Percentiles rank a stretch among this genome's conserved stretches.
Evolutionary conservation across 2,329 filamentous ascomycete genomes (phyloP).

Genomic region (Aspergillus caelatus): DNA sequence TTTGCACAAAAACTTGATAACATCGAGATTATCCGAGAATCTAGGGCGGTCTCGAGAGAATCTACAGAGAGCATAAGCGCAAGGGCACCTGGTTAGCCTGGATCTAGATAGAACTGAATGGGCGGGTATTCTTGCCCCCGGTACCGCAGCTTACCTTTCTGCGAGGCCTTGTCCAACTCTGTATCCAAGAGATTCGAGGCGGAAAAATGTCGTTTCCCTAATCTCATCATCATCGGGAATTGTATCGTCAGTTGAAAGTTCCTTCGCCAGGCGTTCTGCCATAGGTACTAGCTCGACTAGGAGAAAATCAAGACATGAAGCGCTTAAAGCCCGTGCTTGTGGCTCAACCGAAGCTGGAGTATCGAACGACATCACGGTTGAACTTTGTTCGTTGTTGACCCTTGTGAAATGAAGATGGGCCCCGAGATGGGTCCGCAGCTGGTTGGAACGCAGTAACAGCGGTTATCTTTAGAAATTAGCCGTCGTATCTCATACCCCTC

Average conservation of each 20-base stretch:
- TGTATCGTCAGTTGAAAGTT: slow-evolving; percentile 52
- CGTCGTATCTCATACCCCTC: not conserved
- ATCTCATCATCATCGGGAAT: slow-evolving; percentile 66
- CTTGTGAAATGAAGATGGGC: not conserved
- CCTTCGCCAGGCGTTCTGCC: slow-evolving; percentile 80
- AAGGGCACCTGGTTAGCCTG: not conserved
- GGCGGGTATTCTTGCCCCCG: not conserved
- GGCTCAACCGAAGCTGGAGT: slow-evolving; percentile 72
- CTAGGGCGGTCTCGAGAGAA: slow-evolving; percentile 70
- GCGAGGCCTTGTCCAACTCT: slow-evolving; percentile 89
- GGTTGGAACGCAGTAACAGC: not conserved
- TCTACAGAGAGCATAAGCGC: slow-evolving; percentile 22
- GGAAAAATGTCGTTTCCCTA: slow-evolving; percentile 80
- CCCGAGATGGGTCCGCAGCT: not conserved
- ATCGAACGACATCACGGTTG: slow-evolving; percentile 69
- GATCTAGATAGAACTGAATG: not conserved
- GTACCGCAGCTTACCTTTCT: slow-evolving; percentile 65
- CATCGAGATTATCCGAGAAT: slow-evolving; percentile 88
- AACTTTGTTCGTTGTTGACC: slow-evolving; percentile 13
- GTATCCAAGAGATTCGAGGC: slow-evolving; percentile 84
- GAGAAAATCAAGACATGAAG: slow-evolving; percentile 88
- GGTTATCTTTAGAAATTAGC: not conserved
- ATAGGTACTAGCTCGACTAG: slow-evolving; percentile 96
- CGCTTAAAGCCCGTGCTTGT: slow-evolving; percentile 73
- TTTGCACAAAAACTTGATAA: slow-evolving; percentile 98